Evolutionary conservation across 768 basidiomycete genomes (phyloP), one percentile per base, ranked within the genome.

Genomic region (Tulasnella sp.): DNA sequence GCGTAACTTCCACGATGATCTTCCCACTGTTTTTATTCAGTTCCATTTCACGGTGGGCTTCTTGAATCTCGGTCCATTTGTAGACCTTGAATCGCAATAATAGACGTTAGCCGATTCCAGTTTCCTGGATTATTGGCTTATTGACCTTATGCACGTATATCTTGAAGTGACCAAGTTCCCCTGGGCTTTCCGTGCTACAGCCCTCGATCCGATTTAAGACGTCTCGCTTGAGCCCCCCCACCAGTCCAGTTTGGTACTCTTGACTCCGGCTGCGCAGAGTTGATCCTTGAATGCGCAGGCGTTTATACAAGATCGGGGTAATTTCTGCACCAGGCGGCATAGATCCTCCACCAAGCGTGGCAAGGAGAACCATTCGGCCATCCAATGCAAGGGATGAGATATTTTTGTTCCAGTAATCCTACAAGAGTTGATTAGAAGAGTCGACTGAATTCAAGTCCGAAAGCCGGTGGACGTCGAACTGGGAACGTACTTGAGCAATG

Each of bases 261-360:
- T 85, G 80, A 34, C 88, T 87, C 67, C 93, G 89, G 38, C 91
- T 89, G 31, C 95, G 89, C 38, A 97, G 84, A 1, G 94, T 97
- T 29, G 93, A 93, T 29, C 96, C 95, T 82, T 94, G 91, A 71
- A 98, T 91, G 34, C 90, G 89, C 71, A 97, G 88, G 22, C 95
- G 90, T 84, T 96, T 98, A 82, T 85, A 90, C 76, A 97, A 84
- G 74, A 97, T 88, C 12, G 89, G 90, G 6, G 80, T 80, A 67
- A 97, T 84, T 81, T 91, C 86, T 76, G 89, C 83, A 17, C 83
- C 36, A 15, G 54, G 83, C 17, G 86, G 82, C 19, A 90, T 86
- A 22, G 85, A 83, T 38, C 82, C 80, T 78, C 80, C 78, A 42
- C 76, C 71, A n/a, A 80, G 34, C 12, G 79, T 36, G 0, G 80